Conservation (phyloP, 768 basidiomycete genomes). For the Pisolithus microcarpus region DNA sequence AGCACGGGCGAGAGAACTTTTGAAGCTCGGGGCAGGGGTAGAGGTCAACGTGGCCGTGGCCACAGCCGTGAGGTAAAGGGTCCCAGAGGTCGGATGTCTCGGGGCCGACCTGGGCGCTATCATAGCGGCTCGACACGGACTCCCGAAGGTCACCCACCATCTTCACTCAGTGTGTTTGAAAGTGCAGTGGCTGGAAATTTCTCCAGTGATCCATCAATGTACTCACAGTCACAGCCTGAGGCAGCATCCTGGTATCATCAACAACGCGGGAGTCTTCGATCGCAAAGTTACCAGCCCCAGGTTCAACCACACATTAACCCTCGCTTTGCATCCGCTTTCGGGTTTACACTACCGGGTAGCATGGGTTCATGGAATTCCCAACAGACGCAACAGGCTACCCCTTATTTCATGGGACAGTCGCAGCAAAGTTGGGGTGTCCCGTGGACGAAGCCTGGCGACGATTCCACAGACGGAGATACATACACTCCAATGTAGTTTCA, state of each 20-base stretch:
- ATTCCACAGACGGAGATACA: conserved; percentile 19
- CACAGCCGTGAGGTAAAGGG: conserved; percentile 14
- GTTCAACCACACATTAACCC: conserved; percentile 86
- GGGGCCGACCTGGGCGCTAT: not conserved
- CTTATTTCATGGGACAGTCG: conserved; percentile 7
- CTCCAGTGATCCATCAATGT: conserved; percentile 17
- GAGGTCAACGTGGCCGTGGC: conserved; percentile 13
- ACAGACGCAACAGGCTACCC: conserved; percentile 10
- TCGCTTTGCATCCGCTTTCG: conserved; percentile 63
- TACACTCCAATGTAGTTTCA: conserved; percentile 22
- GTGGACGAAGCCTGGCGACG: conserved; percentile 30
- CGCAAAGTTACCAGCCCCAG: conserved; percentile 22
- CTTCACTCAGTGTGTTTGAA: conserved; percentile 43
- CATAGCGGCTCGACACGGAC: conserved; percentile 14
- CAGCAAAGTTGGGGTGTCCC: conserved; percentile 31
- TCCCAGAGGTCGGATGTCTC: not conserved
- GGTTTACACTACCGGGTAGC: conserved; percentile 31
- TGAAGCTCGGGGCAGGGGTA: not conserved
- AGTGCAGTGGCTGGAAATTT: conserved; percentile 37
- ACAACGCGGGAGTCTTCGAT: conserved; percentile 1
- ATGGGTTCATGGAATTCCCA: conserved; percentile 16
- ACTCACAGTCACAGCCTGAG: conserved; percentile 6
- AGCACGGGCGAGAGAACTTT: not conserved
- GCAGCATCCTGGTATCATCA: conserved; percentile 15
- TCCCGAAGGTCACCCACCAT: conserved; percentile 28